Percentiles rank a stretch among this genome's conserved stretches.
phyloP scores from a whole-genome alignment of 352 stramenopile genomes.

The Blastocystis sp. region DNA sequence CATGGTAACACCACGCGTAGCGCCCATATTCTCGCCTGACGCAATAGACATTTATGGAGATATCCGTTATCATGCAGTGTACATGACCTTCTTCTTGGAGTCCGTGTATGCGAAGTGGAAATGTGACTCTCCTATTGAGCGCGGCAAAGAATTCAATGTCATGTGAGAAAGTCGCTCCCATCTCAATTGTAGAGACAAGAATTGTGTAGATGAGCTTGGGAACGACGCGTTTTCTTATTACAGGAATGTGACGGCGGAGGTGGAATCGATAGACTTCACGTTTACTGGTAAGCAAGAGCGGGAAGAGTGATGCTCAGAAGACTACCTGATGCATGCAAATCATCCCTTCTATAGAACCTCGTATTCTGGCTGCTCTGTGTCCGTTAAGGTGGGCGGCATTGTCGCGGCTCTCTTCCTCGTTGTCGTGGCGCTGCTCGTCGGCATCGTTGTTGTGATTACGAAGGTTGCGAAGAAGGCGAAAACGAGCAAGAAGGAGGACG shows the following conservation, averaged over 20 bases:
- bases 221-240: neutral
- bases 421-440: neutral
- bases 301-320: neutral
- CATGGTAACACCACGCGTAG: slow-evolving; percentile 27
- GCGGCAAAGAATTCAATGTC: neutral
- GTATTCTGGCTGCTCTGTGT: neutral
- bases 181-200: neutral
- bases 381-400: neutral
- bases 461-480: neutral
- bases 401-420: neutral
- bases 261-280: slow-evolving; percentile 30
- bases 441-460: neutral
- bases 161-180: neutral
- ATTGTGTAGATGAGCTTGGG: neutral
- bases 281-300: neutral
- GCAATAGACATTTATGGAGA: slow-evolving; percentile 19
- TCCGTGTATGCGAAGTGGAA: neutral
- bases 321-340: neutral
- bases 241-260: neutral
- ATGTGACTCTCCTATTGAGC: slow-evolving; percentile 5
- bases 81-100: neutral
- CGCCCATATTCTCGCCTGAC: neutral
- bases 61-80: neutral
- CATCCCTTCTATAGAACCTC: neutral
- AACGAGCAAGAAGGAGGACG: neutral